These are phyloP conservation scores for Saturnispora dispora DNA, from an alignment of 805 yeast genomes.

Conservation along the genomic window DNA sequence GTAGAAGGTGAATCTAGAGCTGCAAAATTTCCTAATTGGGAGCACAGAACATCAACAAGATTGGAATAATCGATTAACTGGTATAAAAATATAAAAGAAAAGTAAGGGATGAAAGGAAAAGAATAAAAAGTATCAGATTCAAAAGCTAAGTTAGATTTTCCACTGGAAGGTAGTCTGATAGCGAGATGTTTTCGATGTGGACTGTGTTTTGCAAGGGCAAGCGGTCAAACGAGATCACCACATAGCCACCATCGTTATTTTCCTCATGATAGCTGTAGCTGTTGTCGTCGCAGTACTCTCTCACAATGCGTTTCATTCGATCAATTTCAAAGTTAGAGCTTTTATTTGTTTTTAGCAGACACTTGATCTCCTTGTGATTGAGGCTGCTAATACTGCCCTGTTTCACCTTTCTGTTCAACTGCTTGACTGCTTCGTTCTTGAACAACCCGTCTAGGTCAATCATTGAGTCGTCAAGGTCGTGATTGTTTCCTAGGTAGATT, in stretches of 20 bases:
- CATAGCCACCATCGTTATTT: neutral
- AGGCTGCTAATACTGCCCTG: neutral
- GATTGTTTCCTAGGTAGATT: conserved; percentile 78
- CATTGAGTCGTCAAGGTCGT: conserved; percentile 76
- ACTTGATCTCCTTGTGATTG: neutral
- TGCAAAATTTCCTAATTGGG: neutral
- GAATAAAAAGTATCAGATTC: neutral
- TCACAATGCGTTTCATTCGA: conserved; percentile 5
- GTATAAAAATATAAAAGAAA: neutral
- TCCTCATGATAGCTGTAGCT: neutral
- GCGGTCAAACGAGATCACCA: neutral
- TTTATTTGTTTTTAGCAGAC: conserved; percentile 1
- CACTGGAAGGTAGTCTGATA: neutral
- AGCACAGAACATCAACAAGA: neutral
- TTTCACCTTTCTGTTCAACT: neutral
- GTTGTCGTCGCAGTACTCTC: neutral
- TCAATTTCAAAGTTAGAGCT: neutral
- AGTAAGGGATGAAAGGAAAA: neutral
- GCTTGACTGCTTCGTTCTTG: conserved; percentile 66
- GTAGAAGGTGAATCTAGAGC: neutral
- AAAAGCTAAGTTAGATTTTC: conserved; percentile 1
- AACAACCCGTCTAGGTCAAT: conserved; percentile 89
- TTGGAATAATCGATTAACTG: neutral
- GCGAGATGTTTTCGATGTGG: neutral
- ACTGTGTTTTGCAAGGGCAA: neutral